Conservation (phyloP, 257 asterid species). For the Ilex asprella region DNA sequence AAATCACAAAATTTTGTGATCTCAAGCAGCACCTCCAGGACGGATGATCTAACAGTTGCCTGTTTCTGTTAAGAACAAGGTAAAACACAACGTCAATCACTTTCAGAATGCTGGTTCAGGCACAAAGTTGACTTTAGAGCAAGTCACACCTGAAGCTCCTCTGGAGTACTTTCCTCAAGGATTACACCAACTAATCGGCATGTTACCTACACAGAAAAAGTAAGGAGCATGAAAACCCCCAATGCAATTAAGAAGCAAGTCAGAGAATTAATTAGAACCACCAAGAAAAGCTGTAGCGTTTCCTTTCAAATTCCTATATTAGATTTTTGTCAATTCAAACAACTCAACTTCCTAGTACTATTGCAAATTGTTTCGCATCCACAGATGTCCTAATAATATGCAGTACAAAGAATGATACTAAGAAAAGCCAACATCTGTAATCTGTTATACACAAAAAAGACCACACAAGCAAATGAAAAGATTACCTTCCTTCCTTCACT, state of each 20-base stretch:
- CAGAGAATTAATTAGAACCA: too few species aligned
- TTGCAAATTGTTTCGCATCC: too few species aligned
- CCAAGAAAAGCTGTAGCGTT: too few species aligned
- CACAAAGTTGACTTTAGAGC: neutral
- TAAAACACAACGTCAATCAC: constrained; percentile 15
- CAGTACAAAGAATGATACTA: too few species aligned
- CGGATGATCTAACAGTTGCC: constrained; percentile 80
- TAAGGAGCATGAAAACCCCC: neutral
- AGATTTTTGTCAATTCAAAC: too few species aligned
- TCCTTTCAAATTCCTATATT: neutral
- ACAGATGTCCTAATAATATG: too few species aligned
- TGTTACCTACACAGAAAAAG: constrained; percentile 47
- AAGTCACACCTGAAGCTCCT: constrained; percentile 67
- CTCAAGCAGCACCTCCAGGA: constrained; percentile 79
- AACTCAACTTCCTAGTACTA: too few species aligned
- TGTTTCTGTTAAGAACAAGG: constrained; percentile 47
- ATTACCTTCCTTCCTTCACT: constrained; percentile 92
- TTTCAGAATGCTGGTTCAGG: neutral
- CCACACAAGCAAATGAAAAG: neutral
- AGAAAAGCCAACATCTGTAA: too few species aligned
- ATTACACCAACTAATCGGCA: constrained; percentile 77
- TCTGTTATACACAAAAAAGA: too few species aligned
- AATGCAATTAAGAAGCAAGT: too few species aligned
- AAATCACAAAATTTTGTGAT: constrained; percentile 86
- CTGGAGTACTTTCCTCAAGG: constrained; percentile 77